phyloP scores from a whole-genome alignment of 192 early-diverging fungal genomes.

The Phycomyces blakesleeanus region DNA sequence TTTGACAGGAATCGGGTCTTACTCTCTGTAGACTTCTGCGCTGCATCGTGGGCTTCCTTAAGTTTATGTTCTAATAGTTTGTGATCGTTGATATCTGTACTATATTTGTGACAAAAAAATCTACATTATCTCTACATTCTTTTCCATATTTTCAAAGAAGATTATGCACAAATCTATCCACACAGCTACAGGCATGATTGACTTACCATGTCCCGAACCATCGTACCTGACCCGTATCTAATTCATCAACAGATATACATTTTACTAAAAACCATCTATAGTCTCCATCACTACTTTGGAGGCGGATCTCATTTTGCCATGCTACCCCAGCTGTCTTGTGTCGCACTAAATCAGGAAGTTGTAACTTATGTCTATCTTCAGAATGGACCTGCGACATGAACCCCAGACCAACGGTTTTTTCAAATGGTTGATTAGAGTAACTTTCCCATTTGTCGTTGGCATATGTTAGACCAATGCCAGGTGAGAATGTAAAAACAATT shows the following conservation, averaged over 20 bases:
- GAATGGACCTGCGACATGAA: slow-evolving; percentile 56
- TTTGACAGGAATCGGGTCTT: slow-evolving; percentile 59
- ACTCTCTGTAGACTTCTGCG: slow-evolving; percentile 57
- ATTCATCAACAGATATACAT: slow-evolving; percentile 50
- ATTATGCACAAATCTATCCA: neutral
- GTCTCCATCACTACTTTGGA: slow-evolving; percentile 39
- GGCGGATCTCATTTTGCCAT: slow-evolving; percentile 45
- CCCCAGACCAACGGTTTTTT: slow-evolving; percentile 45
- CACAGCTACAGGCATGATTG: too few species aligned
- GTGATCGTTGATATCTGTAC: slow-evolving; percentile 59
- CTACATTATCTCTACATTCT: neutral
- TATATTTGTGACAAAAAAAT: slow-evolving; percentile 8
- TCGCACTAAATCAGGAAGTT: slow-evolving; percentile 39
- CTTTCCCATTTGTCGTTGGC: slow-evolving; percentile 53
- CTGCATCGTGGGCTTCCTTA: slow-evolving; percentile 55
- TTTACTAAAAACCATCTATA: slow-evolving; percentile 57
- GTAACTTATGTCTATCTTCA: slow-evolving; percentile 43
- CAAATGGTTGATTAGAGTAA: slow-evolving; percentile 49
- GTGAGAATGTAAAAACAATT: slow-evolving; percentile 53
- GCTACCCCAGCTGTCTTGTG: slow-evolving; percentile 32
- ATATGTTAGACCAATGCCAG: slow-evolving; percentile 47
- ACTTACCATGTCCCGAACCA: slow-evolving; percentile 58
- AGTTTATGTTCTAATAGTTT: slow-evolving; percentile 54
- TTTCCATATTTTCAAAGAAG: too few species aligned
- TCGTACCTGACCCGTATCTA: slow-evolving; percentile 39